Evolutionary conservation across 2,329 filamentous ascomycete species (phyloP), one percentile per base, ranked within the genome.

Genomic region (Simplicillium aogashimaense): DNA sequence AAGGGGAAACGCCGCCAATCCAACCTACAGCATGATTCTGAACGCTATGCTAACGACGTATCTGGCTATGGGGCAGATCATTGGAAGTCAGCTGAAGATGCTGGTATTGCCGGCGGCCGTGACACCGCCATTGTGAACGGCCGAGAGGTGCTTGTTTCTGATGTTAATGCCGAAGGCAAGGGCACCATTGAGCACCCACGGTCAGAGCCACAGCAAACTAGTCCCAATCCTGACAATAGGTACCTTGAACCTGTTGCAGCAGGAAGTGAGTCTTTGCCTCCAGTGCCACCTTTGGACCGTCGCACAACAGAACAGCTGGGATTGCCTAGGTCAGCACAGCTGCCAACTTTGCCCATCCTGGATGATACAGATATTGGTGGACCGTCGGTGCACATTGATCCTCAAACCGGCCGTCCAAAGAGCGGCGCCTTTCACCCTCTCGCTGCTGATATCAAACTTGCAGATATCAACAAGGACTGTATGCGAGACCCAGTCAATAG

Each of bases 401-500:
- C 58, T 9, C 63, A 69, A 25, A 64, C 64, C 13, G 74, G 72
- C 25, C 72, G 71, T 33, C 64, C 69, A 10, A 58, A 53, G 9
- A 57, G 58, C 18, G 60, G 62, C 17, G 50, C 56, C 16, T 61
- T 75, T 39, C 72, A 78, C 59, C 69, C 70, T 8, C 59, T 77
- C 47, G 65, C 74, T 37, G 65, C 79, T 8, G 86, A 92, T 42
- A 80, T 97, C 51, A 76, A 76, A 43, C 75, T 73, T 15, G 86
- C 87, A 1, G 66, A 76, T 29, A 76, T 98, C 18, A 79, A 86
- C 46, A 86, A 89, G 51, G 85, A 97, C 57, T 97, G 90, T 63
- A 98, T 98, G 88, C 76, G 74, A 13, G 92, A 98, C 60, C 92
- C 94, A 0, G 64, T 98, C 32, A 81, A 82, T 43, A 74, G 86